These are phyloP conservation scores for Pseudovirgaria hyperparasitica DNA, from an alignment of 2,329 filamentous ascomycete species.

Conservation along the genomic window DNA sequence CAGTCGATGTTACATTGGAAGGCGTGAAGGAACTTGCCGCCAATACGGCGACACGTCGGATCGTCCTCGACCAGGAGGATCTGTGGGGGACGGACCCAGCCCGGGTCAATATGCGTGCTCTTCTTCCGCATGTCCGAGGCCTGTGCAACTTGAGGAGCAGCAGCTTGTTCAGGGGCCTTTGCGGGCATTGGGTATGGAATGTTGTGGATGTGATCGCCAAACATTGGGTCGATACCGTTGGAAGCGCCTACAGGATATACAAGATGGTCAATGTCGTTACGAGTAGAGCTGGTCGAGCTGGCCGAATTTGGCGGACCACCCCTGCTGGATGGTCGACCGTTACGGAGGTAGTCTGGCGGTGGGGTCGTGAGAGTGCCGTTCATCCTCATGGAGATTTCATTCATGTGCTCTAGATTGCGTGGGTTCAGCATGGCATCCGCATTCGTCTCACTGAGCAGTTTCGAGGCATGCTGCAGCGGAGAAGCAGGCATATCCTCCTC, in stretches of 20 bases:
- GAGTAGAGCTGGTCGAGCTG: slow-evolving; percentile 38
- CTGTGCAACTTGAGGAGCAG: slow-evolving; percentile 34
- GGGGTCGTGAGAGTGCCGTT: slow-evolving; percentile 44
- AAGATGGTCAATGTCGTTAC: slow-evolving; percentile 52
- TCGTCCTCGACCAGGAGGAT: slow-evolving; percentile 85
- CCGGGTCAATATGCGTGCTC: slow-evolving; percentile 47
- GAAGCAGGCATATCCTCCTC: slow-evolving; percentile 54
- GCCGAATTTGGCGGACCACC: slow-evolving; percentile 31
- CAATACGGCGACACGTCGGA: slow-evolving; percentile 52
- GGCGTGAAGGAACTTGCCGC: slow-evolving; percentile 53
- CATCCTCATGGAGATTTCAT: slow-evolving; percentile 42
- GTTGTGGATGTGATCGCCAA: slow-evolving; percentile 86
- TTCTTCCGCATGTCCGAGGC: slow-evolving; percentile 45
- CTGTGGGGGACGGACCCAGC: slow-evolving; percentile 56
- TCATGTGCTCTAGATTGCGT: slow-evolving; percentile 52
- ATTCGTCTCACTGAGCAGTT: slow-evolving; percentile 52
- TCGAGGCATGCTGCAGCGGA: slow-evolving; percentile 54
- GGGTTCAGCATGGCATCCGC: slow-evolving; percentile 52
- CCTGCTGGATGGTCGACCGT: slow-evolving; percentile 32
- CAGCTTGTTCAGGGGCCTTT: slow-evolving; percentile 41
- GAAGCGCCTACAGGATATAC: slow-evolving; percentile 88
- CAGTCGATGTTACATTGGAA: slow-evolving; percentile 52
- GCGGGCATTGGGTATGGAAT: slow-evolving; percentile 74
- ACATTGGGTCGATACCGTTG: slow-evolving; percentile 89
- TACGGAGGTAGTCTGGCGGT: slow-evolving; percentile 40